Base-by-base conservation (phyloP, 345 rosid species). In the Gossypioides kirkii region DNA sequence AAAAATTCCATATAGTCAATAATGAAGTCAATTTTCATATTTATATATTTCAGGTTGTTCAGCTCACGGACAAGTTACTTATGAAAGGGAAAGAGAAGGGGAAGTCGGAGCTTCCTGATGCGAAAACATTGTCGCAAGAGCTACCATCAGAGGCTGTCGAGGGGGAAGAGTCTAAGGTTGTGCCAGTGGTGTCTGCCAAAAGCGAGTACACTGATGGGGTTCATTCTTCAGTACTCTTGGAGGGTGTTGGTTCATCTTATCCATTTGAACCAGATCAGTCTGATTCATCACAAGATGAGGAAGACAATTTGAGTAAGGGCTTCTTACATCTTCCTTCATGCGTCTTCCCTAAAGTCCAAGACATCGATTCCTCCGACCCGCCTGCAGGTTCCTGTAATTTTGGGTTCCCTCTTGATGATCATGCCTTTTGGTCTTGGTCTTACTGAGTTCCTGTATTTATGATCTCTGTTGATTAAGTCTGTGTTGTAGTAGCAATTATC, bases 401-500 rank as follows among this genome's bases (percentile, higher is more conserved):
- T 38, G 91, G 85, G 73, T 80, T 86, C 76, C 76, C 81, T 0
- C 55, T 71, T 14, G 89, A 86, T 61, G 88, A 89, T 71, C 82
- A 87, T n/a, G 78, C 90, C 70, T 83, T 87, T 69, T 89, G 91
- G 91, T 72, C 85, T 17, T 87, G 91, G 88, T 74, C 82, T n/a
- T 84, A 80, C 65, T 87, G 64, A 78, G 78, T 43, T 32, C 38
- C 7, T 42, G 3, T 38, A 65, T 38, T 20, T 56, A 9, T 17
- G 18, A 45, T 45, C 49, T 12, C 47, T 63, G 17, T 32, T 70
- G 69, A 68, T 56, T 5, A 18, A 18, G 59, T 23, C 38, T 42
- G 68, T 50, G 32, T 52, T 67, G 42, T 11, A 61, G 42, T 58
- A 60, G 60, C 59, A 36, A 68, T 11, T 23, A 75, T 52, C 65